These are phyloP conservation scores for Blastobotrys mokoenaii DNA, from an alignment of 805 yeast species.

Conservation along the genomic window DNA sequence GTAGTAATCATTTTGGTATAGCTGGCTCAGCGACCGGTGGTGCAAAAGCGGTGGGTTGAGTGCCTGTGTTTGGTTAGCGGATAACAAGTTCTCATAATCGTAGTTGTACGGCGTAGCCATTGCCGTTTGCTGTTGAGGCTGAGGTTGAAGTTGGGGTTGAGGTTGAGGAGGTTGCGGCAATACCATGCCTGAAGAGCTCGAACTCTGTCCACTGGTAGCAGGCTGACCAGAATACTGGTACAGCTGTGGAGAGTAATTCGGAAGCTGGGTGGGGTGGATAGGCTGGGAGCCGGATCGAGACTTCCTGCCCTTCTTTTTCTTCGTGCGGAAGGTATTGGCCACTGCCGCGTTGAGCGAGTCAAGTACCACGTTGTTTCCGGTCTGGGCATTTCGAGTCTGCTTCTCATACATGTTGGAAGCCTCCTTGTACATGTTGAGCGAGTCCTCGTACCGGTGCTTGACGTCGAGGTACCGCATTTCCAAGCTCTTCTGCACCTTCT, in stretches of 20 bases:
- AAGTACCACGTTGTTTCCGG: constrained; percentile 12
- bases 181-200: too few species aligned
- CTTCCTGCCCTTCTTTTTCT: constrained; percentile 5
- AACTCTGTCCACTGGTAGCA: too few species aligned
- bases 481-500: constrained; percentile 26
- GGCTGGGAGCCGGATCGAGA: neutral
- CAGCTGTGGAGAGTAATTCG: neutral
- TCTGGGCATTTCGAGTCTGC: constrained; percentile 6
- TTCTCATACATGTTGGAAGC: constrained; percentile 6
- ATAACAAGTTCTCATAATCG: too few species aligned
- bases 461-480: constrained; percentile 30
- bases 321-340: neutral
- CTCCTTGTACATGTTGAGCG: constrained; percentile 17
- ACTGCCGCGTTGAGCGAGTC: constrained; percentile 15
- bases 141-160: too few species aligned
- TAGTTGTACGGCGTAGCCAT: too few species aligned
- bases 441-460: constrained; percentile 26
- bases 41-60: too few species aligned
- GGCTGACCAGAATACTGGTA: too few species aligned
- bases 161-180: too few species aligned
- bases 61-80: too few species aligned
- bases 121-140: too few species aligned
- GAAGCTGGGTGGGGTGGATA: neutral
- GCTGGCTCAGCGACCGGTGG: too few species aligned
- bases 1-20: too few species aligned